Evolutionary conservation across 306 rosid species (phyloP), one percentile per base, ranked within the genome.

Genomic region (Clitoria ternatea): DNA sequence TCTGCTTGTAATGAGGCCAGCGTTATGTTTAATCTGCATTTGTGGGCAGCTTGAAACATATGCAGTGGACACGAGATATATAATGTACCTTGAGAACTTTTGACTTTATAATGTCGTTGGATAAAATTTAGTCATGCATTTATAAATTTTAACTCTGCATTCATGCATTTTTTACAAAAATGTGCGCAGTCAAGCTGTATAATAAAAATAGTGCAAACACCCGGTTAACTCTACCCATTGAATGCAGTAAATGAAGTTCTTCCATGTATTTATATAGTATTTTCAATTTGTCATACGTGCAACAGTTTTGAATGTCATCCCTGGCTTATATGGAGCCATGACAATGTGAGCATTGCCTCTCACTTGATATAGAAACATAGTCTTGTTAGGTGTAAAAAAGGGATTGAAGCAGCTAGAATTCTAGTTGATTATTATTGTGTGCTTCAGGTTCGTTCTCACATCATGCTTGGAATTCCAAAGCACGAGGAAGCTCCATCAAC

Each of bases 391-490:
- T 29, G 52, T 40, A 39, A 59, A 40, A 33, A 64, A 29, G 76
- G 56, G 74, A 61, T 75, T 36, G 39, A 57, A 62, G 13, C 22
- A 57, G 39, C 54, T 33, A 13, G 12, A 59, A 20, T 78, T 49
- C 12, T 52, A 54, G 44, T 56, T 65, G 49, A 74, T 67, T 26
- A 48, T 55, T 14, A 19, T 43, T 67, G 29, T 70, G 60, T 72
- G 55, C 32, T 72, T 72, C 84, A 91, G 99, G 96, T 91, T 80
- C 91, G 84, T 26, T 91, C 99, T 68, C 84, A 84, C 74, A 70
- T 84, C 69, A 86, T 89, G 96, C 96, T 91, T 82, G 99, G 96
- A 64, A 87, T 94, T 70, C 83, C 92, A 49, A 91, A 89, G 81
- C 86, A 87, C 1, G 95, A 81, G 75, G 97, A 90, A 53, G 91